A percentile compares a stretch with the other conserved stretches of the same genome.
These are phyloP conservation scores for Heterobasidion annosum DNA, from an alignment of 1,284 basidiomycete species.

Conservation along the genomic window DNA sequence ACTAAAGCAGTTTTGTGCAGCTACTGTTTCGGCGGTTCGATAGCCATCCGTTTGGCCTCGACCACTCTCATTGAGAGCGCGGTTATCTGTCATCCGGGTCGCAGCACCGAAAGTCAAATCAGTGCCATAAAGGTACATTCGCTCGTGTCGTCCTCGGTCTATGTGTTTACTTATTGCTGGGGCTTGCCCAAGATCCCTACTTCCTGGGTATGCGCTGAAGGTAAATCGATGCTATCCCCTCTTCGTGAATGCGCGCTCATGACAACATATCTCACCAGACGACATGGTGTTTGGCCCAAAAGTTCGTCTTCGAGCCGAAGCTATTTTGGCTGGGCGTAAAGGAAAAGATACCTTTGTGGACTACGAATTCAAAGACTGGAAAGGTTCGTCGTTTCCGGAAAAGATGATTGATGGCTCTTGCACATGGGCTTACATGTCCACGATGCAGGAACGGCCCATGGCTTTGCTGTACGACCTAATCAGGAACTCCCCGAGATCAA, in stretches of 20 bases:
- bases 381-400: conserved; percentile 25
- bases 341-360: conserved; percentile 33
- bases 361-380: conserved; percentile 48
- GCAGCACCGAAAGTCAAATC: conserved; percentile 21
- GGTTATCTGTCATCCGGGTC: conserved; percentile 48
- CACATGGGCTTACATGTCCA: neutral
- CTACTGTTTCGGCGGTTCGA: conserved; percentile 55
- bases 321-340: conserved; percentile 32
- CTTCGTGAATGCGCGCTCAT: neutral
- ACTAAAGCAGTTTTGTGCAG: conserved; percentile 16
- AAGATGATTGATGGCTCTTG: neutral
- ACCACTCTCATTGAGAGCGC: conserved; percentile 34
- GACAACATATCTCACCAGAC: conserved; percentile 23
- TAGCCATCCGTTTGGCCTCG: conserved; percentile 30
- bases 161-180: neutral
- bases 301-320: conserved; percentile 32
- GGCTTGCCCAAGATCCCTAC: conserved; percentile 27
- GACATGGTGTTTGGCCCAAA: conserved; percentile 36
- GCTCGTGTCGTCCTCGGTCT: conserved; percentile 8
- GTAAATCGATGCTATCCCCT: conserved; percentile 18
- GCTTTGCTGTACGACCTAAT: conserved; percentile 37
- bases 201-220: conserved; percentile 50
- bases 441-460: conserved; percentile 32
- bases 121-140: conserved; percentile 5
- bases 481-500: conserved; percentile 27